Percentiles rank a stretch among this genome's conserved stretches.
These are phyloP conservation scores for Nigrospora osmanthi DNA, from an alignment of 2,329 filamentous ascomycete genomes.

Conservation along the genomic window DNA sequence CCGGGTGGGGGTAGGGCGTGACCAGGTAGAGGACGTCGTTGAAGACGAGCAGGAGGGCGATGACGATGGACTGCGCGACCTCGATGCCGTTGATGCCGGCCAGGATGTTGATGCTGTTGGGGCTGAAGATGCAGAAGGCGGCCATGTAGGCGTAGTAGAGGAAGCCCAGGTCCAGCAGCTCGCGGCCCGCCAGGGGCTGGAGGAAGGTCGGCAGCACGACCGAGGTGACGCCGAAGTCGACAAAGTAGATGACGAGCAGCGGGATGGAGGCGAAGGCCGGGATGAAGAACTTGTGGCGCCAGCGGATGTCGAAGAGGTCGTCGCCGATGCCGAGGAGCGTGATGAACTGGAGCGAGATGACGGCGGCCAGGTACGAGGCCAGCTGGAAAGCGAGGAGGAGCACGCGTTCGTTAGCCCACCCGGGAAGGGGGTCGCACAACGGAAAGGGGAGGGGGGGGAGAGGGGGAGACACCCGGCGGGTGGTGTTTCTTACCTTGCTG, in stretches of 20 bases:
- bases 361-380: conserved; percentile 87
- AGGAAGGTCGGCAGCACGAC: conserved; percentile 86
- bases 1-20: conserved; percentile 79
- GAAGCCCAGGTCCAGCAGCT: conserved; percentile 73
- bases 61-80: conserved; percentile 86
- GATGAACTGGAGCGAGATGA: conserved; percentile 85
- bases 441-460: not conserved
- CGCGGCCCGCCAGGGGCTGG: conserved; percentile 68
- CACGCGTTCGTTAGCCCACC: not conserved
- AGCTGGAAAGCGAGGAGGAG: conserved; percentile 44
- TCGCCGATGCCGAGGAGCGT: conserved; percentile 89
- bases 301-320: conserved; percentile 95
- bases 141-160: conserved; percentile 98
- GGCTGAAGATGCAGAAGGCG: conserved; percentile 90
- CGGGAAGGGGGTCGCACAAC: not conserved
- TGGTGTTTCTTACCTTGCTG: conserved; percentile 59
- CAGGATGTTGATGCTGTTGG: conserved; percentile 99
- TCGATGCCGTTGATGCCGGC: conserved; percentile 99
- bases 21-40: conserved; percentile 88
- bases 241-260: conserved; percentile 93
- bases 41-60: conserved; percentile 72
- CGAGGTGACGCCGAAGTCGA: conserved; percentile 95
- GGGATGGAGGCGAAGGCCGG: conserved; percentile 90
- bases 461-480: not conserved
- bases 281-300: conserved; percentile 98